Percentiles rank a stretch among this genome's conserved stretches.
Evolutionary conservation across 176 grass and related monocot species (phyloP).

Genomic region (Bonia amplexicaulis): DNA sequence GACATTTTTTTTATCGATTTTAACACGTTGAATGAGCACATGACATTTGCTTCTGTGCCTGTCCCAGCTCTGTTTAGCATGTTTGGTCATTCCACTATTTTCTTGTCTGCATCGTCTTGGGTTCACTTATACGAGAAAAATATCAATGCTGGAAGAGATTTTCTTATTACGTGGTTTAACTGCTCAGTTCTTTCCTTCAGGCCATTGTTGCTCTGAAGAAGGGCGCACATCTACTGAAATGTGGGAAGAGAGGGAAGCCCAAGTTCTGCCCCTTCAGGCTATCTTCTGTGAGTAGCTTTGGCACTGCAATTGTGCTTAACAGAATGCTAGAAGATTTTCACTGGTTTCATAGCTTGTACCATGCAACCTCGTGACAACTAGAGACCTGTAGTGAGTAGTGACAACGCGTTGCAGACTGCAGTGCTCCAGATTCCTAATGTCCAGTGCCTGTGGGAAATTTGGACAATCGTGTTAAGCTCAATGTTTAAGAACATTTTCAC

Average conservation of each 20-base stretch:
- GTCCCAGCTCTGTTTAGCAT: neutral
- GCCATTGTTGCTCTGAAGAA: conserved; percentile 86
- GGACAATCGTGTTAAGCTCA: neutral
- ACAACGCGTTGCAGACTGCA: neutral
- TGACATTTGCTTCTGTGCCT: neutral
- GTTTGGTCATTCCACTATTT: neutral
- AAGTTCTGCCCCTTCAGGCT: conserved; percentile 82
- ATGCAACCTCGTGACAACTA: neutral
- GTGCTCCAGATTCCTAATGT: conserved; percentile 3
- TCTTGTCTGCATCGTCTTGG: neutral
- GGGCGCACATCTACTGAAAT: conserved; percentile 88
- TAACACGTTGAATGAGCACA: neutral
- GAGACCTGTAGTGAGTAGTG: neutral
- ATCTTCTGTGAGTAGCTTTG: conserved; percentile 65
- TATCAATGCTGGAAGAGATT: neutral
- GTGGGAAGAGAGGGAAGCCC: conserved; percentile 87
- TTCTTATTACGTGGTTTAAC: neutral
- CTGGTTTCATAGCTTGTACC: neutral
- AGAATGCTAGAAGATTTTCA: neutral
- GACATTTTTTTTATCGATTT: neutral
- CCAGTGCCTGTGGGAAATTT: neutral
- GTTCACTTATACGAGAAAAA: neutral
- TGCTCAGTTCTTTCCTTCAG: conserved; percentile 34
- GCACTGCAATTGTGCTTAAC: conserved; percentile 10
- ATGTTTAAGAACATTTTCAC: neutral